A percentile compares a stretch with the other conserved stretches of the same genome.
phyloP scores from a whole-genome alignment of 306 rosid genomes.

The Gastrolobium villosum region DNA sequence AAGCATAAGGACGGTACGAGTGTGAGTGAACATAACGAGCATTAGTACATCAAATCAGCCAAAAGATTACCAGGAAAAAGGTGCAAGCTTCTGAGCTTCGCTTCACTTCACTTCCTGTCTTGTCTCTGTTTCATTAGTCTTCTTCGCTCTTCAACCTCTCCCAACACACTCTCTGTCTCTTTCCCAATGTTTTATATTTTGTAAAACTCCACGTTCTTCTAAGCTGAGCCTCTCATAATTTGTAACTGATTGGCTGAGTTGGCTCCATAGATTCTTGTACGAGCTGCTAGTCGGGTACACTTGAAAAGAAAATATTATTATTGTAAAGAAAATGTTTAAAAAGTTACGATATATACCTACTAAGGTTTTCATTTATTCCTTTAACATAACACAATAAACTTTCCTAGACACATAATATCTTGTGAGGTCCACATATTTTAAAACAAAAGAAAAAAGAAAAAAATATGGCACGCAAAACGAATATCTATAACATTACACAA shows the following conservation, averaged over 20 bases:
- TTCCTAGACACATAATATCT: no score
- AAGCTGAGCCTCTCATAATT: background rate
- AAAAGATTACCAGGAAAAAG: conserved; percentile 41
- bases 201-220: conserved; percentile 17
- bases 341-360: no score
- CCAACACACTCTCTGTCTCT: conserved; percentile 7
- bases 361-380: no score
- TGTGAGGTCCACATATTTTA: no score
- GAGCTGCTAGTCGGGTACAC: background rate
- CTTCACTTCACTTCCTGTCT: conserved; percentile 35
- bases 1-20: background rate
- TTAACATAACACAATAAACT: no score
- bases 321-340: no score
- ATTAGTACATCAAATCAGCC: conserved; percentile 49
- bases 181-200: conserved; percentile 18
- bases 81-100: background rate
- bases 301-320: no score
- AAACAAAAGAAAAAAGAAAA: no score
- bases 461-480: no score
- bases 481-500: no score
- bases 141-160: background rate
- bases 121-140: conserved; percentile 35
- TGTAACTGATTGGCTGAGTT: background rate
- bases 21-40: background rate
- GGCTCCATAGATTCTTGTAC: conserved; percentile 19